Evolutionary conservation across 108 stramenopile genomes (phyloP).

Genomic region (Bacterosira constricta): DNA sequence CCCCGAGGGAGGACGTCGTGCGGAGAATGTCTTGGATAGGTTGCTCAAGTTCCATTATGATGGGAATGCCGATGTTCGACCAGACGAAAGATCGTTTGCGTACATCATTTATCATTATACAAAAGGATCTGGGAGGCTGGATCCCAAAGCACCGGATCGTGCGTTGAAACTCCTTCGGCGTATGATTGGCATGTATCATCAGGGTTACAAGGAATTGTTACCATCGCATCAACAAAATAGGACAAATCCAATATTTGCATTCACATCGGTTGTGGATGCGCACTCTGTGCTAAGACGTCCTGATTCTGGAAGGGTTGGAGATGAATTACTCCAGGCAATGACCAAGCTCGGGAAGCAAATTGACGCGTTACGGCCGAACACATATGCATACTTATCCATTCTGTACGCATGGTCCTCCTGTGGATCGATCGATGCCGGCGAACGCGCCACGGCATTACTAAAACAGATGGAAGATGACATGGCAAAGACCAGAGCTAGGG

Average conservation of each 20-base stretch:
- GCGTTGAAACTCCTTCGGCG: conserved; percentile 38
- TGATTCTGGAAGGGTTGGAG: conserved; percentile 66
- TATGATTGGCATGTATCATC: conserved; percentile 53
- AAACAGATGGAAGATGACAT: conserved; percentile 57
- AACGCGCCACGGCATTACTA: conserved; percentile 55
- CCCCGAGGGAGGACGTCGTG: conserved; percentile 59
- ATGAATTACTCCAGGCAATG: conserved; percentile 59
- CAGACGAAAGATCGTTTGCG: conserved; percentile 69
- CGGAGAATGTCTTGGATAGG: conserved; percentile 63
- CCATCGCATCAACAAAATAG: conserved; percentile 47
- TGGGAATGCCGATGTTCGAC: conserved; percentile 58
- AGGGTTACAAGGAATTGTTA: conserved; percentile 55
- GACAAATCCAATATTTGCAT: conserved; percentile 55
- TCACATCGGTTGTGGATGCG: conserved; percentile 73
- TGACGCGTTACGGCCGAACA: conserved; percentile 54
- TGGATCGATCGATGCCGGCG: conserved; percentile 56
- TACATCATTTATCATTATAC: conserved; percentile 70
- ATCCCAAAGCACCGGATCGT: conserved; percentile 44
- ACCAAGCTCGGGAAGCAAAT: conserved; percentile 44
- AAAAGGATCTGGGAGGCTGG: conserved; percentile 43
- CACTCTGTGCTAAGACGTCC: conserved; percentile 57
- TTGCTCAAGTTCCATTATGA: conserved; percentile 62
- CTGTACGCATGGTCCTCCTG: conserved; percentile 64
- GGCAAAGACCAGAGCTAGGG: conserved; percentile 26
- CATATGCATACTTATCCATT: conserved; percentile 56